Base-by-base conservation (phyloP, 2,329 filamentous ascomycete genomes). In the Colletotrichum incanum region DNA sequence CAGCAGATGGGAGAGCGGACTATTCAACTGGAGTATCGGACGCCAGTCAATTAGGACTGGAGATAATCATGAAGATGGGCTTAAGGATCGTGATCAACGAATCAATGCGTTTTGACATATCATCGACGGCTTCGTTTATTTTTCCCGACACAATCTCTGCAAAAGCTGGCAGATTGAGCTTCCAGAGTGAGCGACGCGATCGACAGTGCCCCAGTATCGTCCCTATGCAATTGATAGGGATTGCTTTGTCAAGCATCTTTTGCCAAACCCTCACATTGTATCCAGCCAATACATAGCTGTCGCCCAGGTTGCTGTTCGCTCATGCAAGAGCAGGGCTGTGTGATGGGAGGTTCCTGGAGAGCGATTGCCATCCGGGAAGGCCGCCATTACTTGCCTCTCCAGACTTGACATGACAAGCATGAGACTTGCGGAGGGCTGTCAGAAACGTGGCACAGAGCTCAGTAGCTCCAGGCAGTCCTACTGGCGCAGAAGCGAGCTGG, bases 41-140 rank as follows among this genome's bases (percentile, higher is more conserved):
- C 4, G 52, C 49, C 64, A 60, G 55, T 50, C 54, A 61, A 34
- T 18, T 45, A 61, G 62, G 52, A 58, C 62, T 56, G 62, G 62
- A 34, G 23, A 43, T 64, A 55, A 55, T 55, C 34, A 64, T 55
- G 26, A 64, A 43, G 23, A 34, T 23, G 37, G 39, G 49, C 18
- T 28, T n/a, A 5, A 28, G 60, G 47, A 52, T 31, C 34, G 60
- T 31, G 60, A 41, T 52, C 39, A 14, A 63, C 23, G 61, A 64
- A 64, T 55, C 26, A 45, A 64, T 64, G 20, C 61, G 14, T 49
- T 65, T 61, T 39, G 37, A 65, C 37, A 34, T 18, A 54, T 65
- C 39, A 11, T 28, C 34, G 54, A n/a, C 8, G 18, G 39, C n/a
- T 28, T 49, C 31, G 37, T 26, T 11, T 8, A 28, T 50, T 23